Conservation (phyloP, 257 asterid species). For the Parsonsia alboflavescens region DNA sequence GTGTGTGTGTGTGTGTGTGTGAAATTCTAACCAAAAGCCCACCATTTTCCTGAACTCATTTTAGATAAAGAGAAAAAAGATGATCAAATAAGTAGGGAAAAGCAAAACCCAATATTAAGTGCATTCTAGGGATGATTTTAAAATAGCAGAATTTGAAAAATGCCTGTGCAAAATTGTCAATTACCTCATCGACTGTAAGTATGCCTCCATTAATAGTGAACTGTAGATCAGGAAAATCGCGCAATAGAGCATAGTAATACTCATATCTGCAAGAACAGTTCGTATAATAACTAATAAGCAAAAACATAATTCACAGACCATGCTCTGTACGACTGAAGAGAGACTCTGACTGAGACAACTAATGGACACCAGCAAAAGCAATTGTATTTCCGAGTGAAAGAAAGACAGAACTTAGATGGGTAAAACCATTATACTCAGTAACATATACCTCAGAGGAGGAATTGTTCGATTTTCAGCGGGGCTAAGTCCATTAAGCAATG, state of each 20-base stretch:
- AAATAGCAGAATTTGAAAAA: not conserved
- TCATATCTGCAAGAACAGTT: constrained; percentile 56
- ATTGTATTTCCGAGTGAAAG: not conserved
- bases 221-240: constrained; percentile 89
- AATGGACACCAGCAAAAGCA: constrained; percentile 12
- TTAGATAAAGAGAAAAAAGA: not conserved
- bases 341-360: constrained; percentile 6
- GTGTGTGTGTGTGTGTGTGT: no score
- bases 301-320: not conserved
- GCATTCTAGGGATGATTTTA: not conserved
- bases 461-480: constrained; percentile 88
- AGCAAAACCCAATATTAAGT: not conserved
- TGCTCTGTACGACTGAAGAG: not conserved
- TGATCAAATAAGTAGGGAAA: not conserved
- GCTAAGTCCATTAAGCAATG: constrained; percentile 87
- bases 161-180: constrained; percentile 10
- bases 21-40: not conserved
- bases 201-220: constrained; percentile 97
- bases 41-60: not conserved
- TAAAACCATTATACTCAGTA: not conserved
- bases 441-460: constrained; percentile 79
- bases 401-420: not conserved
- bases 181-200: constrained; percentile 77
- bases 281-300: not conserved
- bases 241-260: constrained; percentile 88